Evolutionary conservation across 257 asterid species (phyloP).

Genomic region (Solanum pinnatisectum): DNA sequence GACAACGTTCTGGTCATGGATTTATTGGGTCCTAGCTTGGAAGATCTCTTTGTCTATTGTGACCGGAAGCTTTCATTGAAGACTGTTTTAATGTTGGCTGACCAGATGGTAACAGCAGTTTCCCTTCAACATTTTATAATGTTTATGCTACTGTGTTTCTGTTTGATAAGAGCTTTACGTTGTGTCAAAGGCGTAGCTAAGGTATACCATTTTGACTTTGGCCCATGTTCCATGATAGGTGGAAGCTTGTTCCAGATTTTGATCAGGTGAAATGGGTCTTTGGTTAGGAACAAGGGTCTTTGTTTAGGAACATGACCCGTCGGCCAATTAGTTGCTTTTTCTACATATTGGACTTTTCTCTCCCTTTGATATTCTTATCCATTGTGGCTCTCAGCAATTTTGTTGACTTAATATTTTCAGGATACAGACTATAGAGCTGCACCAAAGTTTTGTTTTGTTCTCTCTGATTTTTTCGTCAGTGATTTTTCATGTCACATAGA

Average conservation of each 20-base stretch:
- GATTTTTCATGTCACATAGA: not conserved
- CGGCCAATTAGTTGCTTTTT: not conserved
- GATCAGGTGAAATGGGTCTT: not conserved
- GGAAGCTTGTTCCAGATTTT: not conserved
- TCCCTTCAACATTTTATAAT: not conserved
- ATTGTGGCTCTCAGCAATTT: not conserved
- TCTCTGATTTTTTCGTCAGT: not conserved
- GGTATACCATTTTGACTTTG: not conserved
- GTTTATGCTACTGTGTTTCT: not conserved
- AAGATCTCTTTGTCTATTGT: slow-evolving; percentile 90
- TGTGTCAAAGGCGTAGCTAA: not conserved
- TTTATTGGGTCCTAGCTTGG: slow-evolving; percentile 91
- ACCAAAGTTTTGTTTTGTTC: not conserved
- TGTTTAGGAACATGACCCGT: not conserved
- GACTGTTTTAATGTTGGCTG: slow-evolving; percentile 88
- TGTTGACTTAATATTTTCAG: not conserved
- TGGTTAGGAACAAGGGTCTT: not conserved
- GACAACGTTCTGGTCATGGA: slow-evolving; percentile 87
- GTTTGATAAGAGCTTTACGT: not conserved
- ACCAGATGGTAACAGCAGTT: slow-evolving; percentile 66
- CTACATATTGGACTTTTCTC: not conserved
- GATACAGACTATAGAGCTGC: not conserved
- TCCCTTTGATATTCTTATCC: not conserved
- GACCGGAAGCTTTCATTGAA: slow-evolving; percentile 85
- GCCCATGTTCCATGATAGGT: not conserved